Evolutionary conservation across 305 asterid genomes (phyloP).

Genomic region (Ajuga reptans): DNA sequence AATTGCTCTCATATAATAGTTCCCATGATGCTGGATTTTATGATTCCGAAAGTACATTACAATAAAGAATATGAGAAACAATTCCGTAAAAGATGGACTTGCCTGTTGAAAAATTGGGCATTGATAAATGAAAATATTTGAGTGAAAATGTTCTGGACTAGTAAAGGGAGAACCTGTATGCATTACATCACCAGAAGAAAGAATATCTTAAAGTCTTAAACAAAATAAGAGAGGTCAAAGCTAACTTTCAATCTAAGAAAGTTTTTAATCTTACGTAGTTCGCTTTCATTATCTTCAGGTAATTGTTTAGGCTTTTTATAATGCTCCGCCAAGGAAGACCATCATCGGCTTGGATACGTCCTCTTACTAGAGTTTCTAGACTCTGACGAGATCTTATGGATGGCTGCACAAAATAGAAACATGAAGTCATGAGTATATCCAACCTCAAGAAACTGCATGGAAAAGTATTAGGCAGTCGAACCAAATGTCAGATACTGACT

Average conservation of each 20-base stretch:
- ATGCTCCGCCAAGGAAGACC: constrained; percentile 99
- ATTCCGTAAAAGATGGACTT: constrained; percentile 19
- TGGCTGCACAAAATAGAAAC: constrained; percentile 44
- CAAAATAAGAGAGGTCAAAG: too few relatives aligned
- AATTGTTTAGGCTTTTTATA: constrained; percentile 72
- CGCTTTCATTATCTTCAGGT: constrained; percentile 85
- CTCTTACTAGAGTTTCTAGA: constrained; percentile 82
- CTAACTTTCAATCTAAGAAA: too few relatives aligned
- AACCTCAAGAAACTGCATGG: constrained; percentile 4
- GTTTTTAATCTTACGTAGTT: constrained; percentile 53
- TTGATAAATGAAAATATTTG: constrained; percentile 94
- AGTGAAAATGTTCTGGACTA: constrained; percentile 67
- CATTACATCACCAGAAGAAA: constrained; percentile 17
- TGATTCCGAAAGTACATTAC: not conserved
- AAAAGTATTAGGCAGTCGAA: too few relatives aligned
- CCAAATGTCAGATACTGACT: constrained; percentile 17
- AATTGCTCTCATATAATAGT: not conserved
- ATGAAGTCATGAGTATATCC: not conserved
- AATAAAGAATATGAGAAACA: not conserved
- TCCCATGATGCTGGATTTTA: not conserved
- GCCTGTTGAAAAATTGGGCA: constrained; percentile 96
- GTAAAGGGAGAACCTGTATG: constrained; percentile 78
- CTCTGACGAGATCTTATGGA: constrained; percentile 94
- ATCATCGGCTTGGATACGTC: constrained; percentile 86
- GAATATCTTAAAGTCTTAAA: not conserved